Base-by-base conservation (phyloP, 352 stramenopile genomes). In the Phytophthora macrochlamydospora region DNA sequence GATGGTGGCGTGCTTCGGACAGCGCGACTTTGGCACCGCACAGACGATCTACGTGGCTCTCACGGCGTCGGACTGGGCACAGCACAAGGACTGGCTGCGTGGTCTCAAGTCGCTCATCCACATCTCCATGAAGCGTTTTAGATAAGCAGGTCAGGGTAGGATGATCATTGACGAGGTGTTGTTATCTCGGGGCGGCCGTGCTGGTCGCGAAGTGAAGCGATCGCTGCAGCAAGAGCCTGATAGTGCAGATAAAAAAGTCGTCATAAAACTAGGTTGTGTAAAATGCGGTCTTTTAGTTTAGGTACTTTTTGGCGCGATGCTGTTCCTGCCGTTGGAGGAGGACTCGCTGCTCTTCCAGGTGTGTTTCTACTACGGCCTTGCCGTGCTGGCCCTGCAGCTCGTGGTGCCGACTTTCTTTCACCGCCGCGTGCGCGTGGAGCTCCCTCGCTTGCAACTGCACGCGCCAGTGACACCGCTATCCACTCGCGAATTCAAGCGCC, bases 41-140 rank as follows among this genome's bases (percentile, higher is more conserved):
- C 85, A 93, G 58, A 64, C 79, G 40, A 91, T 98, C 51, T 90
- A 98, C 66, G 96, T 96, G 56, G 81, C 74, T 38, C 77, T 99
- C 29, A 97, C 97, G 30, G 95, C 89, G 52, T 96, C 87, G 53
- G 92, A 98, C 58, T 99, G 97, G 97, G 85, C 90, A 64, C 90
- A 96, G 59, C 95, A 99, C 87, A 99, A 99, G 81, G 97, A 99
- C 86, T 99, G 96, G 96, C 88, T 99, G 62, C 98, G 98, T 72
- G 96, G 95, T 12, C 84, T 98, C 74, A 99, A 99, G 74, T 95
- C 93, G 69, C 83, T 99, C 66, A 93, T 98, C 71, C 94, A 98
- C 71, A 95, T 99, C 56, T 94, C 85, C 51, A 90, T 93, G 75
- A 96, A 96, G 82, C 85, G 86, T 45, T 92, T 94, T 89, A 89